Percentiles rank a stretch among this genome's conserved stretches.
phyloP scores from a whole-genome alignment of 306 rosid genomes.

The Malus fusca region DNA sequence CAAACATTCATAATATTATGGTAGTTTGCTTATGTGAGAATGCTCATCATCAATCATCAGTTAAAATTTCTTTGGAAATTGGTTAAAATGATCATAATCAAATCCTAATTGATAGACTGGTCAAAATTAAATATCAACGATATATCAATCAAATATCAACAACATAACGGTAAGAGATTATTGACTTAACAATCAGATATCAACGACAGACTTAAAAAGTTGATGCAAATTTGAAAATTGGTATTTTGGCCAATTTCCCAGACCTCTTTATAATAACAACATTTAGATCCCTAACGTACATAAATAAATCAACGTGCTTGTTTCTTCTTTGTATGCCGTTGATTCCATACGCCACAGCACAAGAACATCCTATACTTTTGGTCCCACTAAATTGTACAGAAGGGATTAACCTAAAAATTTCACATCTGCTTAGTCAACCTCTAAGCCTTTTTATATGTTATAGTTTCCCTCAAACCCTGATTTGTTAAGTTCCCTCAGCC shows the following conservation, averaged over 20 bases:
- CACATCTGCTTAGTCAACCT: neutral
- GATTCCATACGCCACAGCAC: no score
- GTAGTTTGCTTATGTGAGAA: slow-evolving; percentile 40
- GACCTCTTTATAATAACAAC: neutral
- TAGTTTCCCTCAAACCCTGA: neutral
- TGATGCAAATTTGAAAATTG: no score
- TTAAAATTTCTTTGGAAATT: neutral
- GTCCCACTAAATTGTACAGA: no score
- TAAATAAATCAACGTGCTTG: neutral
- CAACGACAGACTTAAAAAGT: no score
- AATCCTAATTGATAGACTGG: neutral
- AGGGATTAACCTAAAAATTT: neutral
- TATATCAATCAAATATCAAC: no score
- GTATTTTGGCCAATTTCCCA: no score
- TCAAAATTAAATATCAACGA: neutral
- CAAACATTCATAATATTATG: slow-evolving; percentile 43
- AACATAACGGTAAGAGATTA: no score
- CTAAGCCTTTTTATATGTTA: neutral
- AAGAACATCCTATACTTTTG: no score
- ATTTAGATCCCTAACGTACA: slow-evolving; percentile 4
- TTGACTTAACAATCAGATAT: no score
- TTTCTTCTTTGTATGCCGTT: no score
- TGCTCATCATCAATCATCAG: slow-evolving; percentile 32
- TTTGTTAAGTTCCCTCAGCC: neutral
- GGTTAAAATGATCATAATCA: no score